A percentile compares a stretch with the other conserved stretches of the same genome.
These are phyloP conservation scores for Eurotiales sp. DNA, from an alignment of 2,329 filamentous ascomycete species.

Conservation along the genomic window DNA sequence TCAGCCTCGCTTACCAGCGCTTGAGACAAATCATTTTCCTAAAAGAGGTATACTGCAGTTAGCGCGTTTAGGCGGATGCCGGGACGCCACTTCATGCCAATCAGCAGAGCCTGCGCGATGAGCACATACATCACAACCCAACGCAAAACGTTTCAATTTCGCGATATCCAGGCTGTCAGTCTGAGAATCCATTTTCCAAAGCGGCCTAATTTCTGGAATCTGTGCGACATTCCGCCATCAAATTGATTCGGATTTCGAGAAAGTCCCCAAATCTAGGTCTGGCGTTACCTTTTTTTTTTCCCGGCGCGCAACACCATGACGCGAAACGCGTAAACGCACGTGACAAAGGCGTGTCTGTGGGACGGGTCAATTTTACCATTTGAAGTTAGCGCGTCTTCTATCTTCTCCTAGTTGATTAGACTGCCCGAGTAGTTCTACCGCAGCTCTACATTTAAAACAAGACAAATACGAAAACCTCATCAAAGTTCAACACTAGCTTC, in stretches of 20 bases:
- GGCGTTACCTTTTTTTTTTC: neutral
- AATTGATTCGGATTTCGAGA: neutral
- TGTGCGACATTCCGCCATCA: neutral
- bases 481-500: neutral
- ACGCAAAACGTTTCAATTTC: conserved; percentile 38
- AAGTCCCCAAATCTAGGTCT: neutral
- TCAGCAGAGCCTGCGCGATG: conserved; percentile 5
- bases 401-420: too few species aligned
- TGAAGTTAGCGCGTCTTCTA: conserved; percentile 3
- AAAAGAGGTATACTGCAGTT: conserved; percentile 16
- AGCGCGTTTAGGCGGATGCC: conserved; percentile 25
- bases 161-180: conserved; percentile 39
- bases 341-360: conserved; percentile 7
- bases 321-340: conserved; percentile 15
- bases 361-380: neutral
- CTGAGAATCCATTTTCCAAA: conserved; percentile 34
- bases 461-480: neutral
- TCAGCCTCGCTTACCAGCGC: conserved; percentile 15
- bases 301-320: conserved; percentile 10
- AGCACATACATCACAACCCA: conserved; percentile 33
- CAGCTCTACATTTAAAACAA: too few species aligned
- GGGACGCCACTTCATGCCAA: conserved; percentile 22
- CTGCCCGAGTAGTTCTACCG: too few species aligned
- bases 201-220: neutral
- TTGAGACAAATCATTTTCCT: conserved; percentile 31